These are phyloP conservation scores for Nakazawaea holstii DNA, from an alignment of 805 yeast genomes.

Conservation along the genomic window DNA sequence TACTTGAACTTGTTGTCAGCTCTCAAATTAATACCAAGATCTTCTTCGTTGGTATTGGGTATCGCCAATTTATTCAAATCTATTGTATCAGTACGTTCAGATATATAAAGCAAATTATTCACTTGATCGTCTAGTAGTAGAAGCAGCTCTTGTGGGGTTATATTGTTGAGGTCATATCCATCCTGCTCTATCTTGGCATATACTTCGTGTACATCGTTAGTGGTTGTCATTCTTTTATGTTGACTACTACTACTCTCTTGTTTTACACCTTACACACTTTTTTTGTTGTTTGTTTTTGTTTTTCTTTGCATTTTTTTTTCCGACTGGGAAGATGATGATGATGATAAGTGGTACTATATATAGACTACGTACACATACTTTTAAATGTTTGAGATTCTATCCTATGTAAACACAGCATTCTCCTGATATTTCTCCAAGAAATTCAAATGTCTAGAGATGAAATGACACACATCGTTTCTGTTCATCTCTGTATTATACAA, in stretches of 20 bases:
- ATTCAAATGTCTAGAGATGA: constrained; percentile 40
- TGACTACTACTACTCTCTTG: neutral
- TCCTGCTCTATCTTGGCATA: constrained; percentile 17
- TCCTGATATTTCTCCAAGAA: constrained; percentile 28
- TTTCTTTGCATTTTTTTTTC: neutral
- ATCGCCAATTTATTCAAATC: constrained; percentile 15
- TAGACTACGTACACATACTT: too few species aligned
- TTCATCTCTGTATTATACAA: constrained; percentile 18
- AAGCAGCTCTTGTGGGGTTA: constrained; percentile 23
- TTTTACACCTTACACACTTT: neutral
- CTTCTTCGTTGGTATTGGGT: constrained; percentile 2
- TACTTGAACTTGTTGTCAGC: constrained; percentile 5
- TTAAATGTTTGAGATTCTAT: too few species aligned
- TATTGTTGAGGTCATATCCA: constrained; percentile 14
- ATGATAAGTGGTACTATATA: neutral
- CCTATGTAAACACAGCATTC: constrained; percentile 5
- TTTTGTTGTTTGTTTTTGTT: neutral
- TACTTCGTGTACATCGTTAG: constrained; percentile 28
- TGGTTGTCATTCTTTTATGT: neutral
- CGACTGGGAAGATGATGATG: neutral
- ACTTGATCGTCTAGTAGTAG: constrained; percentile 22
- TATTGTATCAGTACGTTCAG: constrained; percentile 8
- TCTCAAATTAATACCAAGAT: neutral
- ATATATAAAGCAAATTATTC: constrained; percentile 19
- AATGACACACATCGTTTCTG: constrained; percentile 42